Evolutionary conservation across 768 basidiomycete species (phyloP).

Genomic region (Xanthoconium purpureum): DNA sequence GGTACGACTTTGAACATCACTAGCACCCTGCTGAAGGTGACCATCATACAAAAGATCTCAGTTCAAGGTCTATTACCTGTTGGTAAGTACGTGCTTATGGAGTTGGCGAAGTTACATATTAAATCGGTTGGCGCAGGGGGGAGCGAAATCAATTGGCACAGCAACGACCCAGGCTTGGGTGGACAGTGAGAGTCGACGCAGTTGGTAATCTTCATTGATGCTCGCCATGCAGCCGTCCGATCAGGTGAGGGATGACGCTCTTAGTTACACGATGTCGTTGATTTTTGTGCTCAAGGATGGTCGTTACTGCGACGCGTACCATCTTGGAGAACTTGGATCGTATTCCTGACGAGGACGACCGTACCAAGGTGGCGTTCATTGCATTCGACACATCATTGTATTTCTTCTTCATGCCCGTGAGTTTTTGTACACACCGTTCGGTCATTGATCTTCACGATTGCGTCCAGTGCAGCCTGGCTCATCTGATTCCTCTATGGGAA

Average conservation of each 20-base stretch:
- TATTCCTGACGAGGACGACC: constrained; percentile 89
- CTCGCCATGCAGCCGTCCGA: constrained; percentile 88
- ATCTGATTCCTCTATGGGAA: constrained; percentile 86
- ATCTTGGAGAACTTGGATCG: constrained; percentile 94
- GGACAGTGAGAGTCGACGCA: too few relatives aligned
- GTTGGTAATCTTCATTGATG: constrained; percentile 98
- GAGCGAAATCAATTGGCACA: too few relatives aligned
- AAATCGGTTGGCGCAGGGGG: too few relatives aligned
- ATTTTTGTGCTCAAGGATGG: constrained; percentile 66
- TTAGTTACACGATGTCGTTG: background rate
- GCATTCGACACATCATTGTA: constrained; percentile 91
- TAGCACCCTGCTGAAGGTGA: too few relatives aligned
- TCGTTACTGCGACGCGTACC: constrained; percentile 95
- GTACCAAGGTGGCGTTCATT: constrained; percentile 91
- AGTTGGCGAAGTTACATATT: too few relatives aligned
- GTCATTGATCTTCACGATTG: background rate
- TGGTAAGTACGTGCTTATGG: too few relatives aligned
- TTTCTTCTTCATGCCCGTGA: constrained; percentile 89
- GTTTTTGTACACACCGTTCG: background rate
- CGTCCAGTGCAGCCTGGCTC: constrained; percentile 49
- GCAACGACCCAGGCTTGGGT: too few relatives aligned
- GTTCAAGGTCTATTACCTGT: too few relatives aligned
- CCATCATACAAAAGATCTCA: too few relatives aligned
- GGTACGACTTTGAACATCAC: too few relatives aligned
- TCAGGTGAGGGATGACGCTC: constrained; percentile 52